A percentile compares a stretch with the other conserved stretches of the same genome.
phyloP scores from a whole-genome alignment of 163 green algal genomes.

The Trebouxia gelatinosa region DNA sequence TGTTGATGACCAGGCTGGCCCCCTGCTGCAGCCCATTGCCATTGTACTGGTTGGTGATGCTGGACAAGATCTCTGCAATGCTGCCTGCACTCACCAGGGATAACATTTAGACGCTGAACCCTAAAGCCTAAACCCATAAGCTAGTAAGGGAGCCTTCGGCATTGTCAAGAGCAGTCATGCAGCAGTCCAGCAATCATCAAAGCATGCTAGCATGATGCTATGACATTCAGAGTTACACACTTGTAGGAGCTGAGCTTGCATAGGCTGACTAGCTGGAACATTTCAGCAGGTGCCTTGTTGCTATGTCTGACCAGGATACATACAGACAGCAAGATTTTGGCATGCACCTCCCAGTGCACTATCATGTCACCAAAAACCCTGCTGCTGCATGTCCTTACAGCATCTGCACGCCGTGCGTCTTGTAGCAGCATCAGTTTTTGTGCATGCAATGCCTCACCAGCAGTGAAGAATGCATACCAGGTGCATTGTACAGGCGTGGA shows the following conservation, averaged over 20 bases:
- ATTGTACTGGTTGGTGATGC: slow-evolving; percentile 17
- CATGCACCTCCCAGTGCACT: neutral
- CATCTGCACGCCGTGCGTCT: no score
- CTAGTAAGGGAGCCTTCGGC: neutral
- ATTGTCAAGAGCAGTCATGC: neutral
- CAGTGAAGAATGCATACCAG: neutral
- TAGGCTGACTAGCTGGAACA: neutral
- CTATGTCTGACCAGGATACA: neutral
- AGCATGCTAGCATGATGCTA: neutral
- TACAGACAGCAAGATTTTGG: neutral
- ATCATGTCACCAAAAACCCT: neutral
- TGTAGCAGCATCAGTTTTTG: no score
- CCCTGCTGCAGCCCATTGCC: slow-evolving; percentile 18
- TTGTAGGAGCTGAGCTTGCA: no score
- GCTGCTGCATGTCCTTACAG: no score
- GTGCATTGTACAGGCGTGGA: slow-evolving; percentile 3
- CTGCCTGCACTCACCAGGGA: neutral
- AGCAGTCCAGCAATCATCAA: neutral
- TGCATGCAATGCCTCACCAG: neutral
- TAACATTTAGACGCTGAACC: neutral
- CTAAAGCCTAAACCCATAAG: neutral
- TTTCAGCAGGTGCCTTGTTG: neutral
- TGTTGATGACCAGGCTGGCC: neutral
- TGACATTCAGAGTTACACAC: no score
- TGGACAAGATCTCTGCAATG: neutral